Evolutionary conservation across 257 asterid genomes (phyloP).

Genomic region (Rehmannia glutinosa): DNA sequence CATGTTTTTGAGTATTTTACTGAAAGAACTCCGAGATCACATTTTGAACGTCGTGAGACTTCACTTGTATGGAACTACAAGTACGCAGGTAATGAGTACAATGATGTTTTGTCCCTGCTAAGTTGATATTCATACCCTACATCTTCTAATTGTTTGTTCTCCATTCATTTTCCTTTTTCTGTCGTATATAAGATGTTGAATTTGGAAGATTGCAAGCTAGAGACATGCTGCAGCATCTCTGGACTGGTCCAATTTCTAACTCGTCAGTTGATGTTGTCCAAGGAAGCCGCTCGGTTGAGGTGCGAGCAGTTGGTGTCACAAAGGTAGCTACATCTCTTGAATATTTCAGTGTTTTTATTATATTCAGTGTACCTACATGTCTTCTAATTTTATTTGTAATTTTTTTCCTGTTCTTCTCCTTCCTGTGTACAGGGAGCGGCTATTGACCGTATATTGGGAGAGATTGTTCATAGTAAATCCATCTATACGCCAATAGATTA

Average conservation of each 20-base stretch:
- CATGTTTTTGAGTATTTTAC: conserved; percentile 96
- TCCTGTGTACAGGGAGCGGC: conserved; percentile 73
- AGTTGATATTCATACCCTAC: conserved; percentile 5
- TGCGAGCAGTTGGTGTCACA: conserved; percentile 94
- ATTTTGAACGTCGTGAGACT: conserved; percentile 79
- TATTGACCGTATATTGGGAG: conserved; percentile 87
- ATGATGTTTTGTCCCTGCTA: neutral
- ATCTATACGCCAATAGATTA: conserved; percentile 76
- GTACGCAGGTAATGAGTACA: conserved; percentile 66
- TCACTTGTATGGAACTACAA: conserved; percentile 96
- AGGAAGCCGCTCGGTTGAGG: conserved; percentile 93
- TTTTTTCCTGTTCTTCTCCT: neutral
- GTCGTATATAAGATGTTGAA: conserved; percentile 55
- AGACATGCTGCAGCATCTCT: conserved; percentile 98
- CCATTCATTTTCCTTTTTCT: neutral
- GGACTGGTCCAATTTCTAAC: conserved; percentile 98
- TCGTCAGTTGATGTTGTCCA: conserved; percentile 95
- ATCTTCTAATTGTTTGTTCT: neutral
- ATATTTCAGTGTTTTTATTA: neutral
- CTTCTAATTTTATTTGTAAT: neutral
- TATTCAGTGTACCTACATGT: neutral
- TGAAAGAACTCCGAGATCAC: conserved; percentile 96
- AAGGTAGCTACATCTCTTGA: conserved; percentile 50
- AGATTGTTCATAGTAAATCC: conserved; percentile 85
- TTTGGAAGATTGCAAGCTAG: conserved; percentile 98